Percentiles rank a stretch among this genome's conserved stretches.
Conservation (phyloP, 805 yeast species). For the Hemisphaericaspora nanyangensis region DNA sequence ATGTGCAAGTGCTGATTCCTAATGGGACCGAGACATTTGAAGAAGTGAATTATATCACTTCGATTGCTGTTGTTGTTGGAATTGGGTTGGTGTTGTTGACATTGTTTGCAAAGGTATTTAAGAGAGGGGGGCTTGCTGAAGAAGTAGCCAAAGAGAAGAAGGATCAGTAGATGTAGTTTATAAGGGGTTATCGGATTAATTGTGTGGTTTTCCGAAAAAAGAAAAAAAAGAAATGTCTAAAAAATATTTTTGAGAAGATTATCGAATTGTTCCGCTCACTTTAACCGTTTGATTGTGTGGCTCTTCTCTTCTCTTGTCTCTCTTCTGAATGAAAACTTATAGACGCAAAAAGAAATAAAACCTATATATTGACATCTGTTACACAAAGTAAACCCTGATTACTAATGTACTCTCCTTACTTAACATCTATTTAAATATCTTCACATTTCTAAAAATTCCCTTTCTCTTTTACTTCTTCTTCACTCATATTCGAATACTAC, state of each 20-base stretch:
- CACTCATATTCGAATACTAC: no score
- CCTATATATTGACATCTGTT: no score
- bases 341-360: no score
- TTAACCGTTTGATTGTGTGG: neutral
- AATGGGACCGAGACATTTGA: slow-evolving; percentile 8
- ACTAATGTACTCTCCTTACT: no score
- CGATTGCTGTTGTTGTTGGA: slow-evolving; percentile 7
- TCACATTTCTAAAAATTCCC: no score
- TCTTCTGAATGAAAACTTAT: neutral
- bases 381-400: neutral
- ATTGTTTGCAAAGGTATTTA: slow-evolving; percentile 2
- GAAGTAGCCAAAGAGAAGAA: slow-evolving; percentile 1
- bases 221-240: no score
- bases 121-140: neutral
- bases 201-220: no score
- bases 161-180: neutral
- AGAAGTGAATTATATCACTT: slow-evolving; percentile 7
- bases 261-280: no score
- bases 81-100: slow-evolving; percentile 3
- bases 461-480: no score
- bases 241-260: no score
- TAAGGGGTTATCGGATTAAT: no score
- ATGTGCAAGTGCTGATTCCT: slow-evolving; percentile 5
- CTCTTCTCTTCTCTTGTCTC: neutral
- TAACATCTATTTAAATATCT: no score